Percentiles rank a stretch among this genome's conserved stretches.
Conservation (phyloP, 2,329 filamentous ascomycete genomes). For the Apiospora rasikravindrae region DNA sequence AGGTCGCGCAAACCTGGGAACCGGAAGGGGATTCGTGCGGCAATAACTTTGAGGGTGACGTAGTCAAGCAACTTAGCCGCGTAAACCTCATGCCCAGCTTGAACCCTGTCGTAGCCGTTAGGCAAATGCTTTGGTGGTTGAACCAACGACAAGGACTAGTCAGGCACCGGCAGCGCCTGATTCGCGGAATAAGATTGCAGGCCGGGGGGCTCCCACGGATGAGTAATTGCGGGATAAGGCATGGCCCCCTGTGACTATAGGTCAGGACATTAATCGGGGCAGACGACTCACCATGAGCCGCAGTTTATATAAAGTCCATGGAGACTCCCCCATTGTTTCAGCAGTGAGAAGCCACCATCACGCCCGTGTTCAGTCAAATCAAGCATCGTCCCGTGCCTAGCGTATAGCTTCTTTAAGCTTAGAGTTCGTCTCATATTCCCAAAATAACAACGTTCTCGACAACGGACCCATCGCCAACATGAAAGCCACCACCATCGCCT, state of each 20-base stretch:
- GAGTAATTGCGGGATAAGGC: neutral
- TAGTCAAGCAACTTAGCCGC: neutral
- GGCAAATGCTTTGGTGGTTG: neutral
- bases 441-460: neutral
- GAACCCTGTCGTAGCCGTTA: neutral
- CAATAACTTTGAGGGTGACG: neutral
- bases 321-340: neutral
- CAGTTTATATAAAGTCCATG: neutral
- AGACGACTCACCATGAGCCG: neutral
- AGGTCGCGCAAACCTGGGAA: neutral
- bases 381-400: neutral
- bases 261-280: neutral
- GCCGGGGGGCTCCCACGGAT: neutral
- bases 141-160: neutral
- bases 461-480: conserved; percentile 26
- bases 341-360: neutral
- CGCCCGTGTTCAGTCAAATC: neutral
- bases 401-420: neutral
- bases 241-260: neutral
- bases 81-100: neutral
- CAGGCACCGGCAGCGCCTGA: neutral
- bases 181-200: conserved; percentile 1
- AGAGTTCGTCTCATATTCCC: neutral
- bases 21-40: neutral
- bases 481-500: conserved; percentile 39